Evolutionary conservation across 2,329 filamentous ascomycete genomes (phyloP).

Genomic region (Aspergillus bombycis): DNA sequence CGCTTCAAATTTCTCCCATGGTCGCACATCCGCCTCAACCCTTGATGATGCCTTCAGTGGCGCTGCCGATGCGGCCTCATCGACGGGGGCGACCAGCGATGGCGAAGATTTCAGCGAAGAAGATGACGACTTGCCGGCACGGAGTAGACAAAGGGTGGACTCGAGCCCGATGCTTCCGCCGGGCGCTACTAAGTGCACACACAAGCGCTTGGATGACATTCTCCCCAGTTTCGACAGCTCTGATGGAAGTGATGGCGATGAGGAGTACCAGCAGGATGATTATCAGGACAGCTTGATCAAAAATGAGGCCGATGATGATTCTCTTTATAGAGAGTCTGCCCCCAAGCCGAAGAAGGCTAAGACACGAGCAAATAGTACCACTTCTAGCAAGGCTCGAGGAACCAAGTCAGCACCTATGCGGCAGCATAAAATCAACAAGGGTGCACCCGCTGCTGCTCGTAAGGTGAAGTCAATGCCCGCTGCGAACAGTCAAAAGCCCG

Average conservation of each 20-base stretch:
- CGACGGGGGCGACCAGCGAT: constrained; percentile 81
- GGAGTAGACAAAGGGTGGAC: constrained; percentile 47
- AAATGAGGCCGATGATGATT: constrained; percentile 54
- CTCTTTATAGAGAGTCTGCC: constrained; percentile 39
- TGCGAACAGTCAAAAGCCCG: constrained; percentile 42
- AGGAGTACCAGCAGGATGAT: constrained; percentile 58
- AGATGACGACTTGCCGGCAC: constrained; percentile 55
- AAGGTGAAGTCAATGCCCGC: constrained; percentile 39
- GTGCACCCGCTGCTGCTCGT: constrained; percentile 35
- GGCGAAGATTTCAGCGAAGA: constrained; percentile 67
- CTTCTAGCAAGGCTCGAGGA: constrained; percentile 34
- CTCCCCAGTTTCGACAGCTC: constrained; percentile 61
- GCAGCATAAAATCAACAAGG: constrained; percentile 40
- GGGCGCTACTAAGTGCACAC: constrained; percentile 48
- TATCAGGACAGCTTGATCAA: constrained; percentile 57
- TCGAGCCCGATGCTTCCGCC: constrained; percentile 50
- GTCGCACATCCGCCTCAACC: constrained; percentile 89
- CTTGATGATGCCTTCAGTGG: constrained; percentile 93
- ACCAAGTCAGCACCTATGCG: constrained; percentile 33
- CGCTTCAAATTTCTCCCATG: constrained; percentile 89
- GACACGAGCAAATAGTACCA: constrained; percentile 43
- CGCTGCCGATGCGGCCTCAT: constrained; percentile 80
- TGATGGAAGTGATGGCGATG: constrained; percentile 63
- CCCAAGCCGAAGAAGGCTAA: constrained; percentile 58
- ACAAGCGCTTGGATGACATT: constrained; percentile 56